These are phyloP conservation scores for Mycena capillaripes DNA, from an alignment of 768 basidiomycete species.

Conservation along the genomic window DNA sequence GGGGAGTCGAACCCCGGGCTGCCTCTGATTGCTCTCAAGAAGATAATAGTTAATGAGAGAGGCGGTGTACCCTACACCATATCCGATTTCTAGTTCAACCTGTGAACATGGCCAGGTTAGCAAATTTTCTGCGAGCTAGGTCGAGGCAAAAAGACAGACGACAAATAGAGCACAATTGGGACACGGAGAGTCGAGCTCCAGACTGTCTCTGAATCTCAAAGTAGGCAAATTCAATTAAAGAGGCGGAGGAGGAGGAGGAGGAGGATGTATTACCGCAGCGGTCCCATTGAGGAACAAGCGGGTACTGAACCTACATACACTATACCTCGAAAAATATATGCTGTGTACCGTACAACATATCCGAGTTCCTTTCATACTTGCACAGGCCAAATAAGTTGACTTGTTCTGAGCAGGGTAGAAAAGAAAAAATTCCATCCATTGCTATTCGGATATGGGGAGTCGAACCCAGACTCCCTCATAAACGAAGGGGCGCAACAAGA, in stretches of 20 bases:
- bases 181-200: constrained; percentile 16
- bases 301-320: too few relatives aligned
- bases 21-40: neutral
- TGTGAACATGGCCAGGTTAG: neutral
- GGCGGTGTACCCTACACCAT: constrained; percentile 3
- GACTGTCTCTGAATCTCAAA: too few relatives aligned
- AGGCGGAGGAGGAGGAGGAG: too few relatives aligned
- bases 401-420: too few relatives aligned
- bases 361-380: too few relatives aligned
- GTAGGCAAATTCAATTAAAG: too few relatives aligned
- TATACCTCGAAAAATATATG: too few relatives aligned
- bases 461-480: constrained; percentile 4
- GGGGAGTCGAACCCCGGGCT: neutral
- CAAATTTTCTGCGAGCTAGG: neutral
- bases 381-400: too few relatives aligned
- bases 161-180: neutral
- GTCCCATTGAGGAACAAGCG: too few relatives aligned
- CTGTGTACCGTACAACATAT: neutral
- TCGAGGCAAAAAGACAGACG: neutral
- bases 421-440: too few relatives aligned
- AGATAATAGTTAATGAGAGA: neutral
- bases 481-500: neutral
- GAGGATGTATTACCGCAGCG: too few relatives aligned
- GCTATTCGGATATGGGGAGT: constrained; percentile 3
- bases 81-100: neutral